Conservation (phyloP, 1,139 yeast genomes). For the Blastobotrys proliferans region DNA sequence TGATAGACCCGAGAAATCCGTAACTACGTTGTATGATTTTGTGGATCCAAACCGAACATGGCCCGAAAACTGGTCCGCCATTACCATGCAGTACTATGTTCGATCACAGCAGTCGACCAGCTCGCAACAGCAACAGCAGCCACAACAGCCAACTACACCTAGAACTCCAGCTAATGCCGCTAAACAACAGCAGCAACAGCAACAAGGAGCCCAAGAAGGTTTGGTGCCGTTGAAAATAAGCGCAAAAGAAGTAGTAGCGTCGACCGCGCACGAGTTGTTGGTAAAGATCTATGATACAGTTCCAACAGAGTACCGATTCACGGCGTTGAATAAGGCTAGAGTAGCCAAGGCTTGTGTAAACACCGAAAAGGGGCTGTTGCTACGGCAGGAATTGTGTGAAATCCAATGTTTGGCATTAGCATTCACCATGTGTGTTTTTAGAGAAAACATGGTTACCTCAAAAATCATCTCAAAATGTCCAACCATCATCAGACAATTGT, state of each 20-base stretch:
- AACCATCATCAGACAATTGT: conserved; percentile 63
- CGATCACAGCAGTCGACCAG: conserved; percentile 8
- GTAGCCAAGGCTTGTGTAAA: conserved; percentile 69
- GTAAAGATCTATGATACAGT: conserved; percentile 55
- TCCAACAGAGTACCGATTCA: conserved; percentile 62
- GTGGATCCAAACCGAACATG: conserved; percentile 25
- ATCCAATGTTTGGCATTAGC: conserved; percentile 68
- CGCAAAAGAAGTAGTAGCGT: conserved; percentile 27
- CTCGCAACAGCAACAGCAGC: not conserved
- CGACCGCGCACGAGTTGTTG: conserved; percentile 53
- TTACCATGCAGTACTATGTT: conserved; percentile 31
- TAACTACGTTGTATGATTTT: conserved; percentile 26
- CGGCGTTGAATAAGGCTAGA: conserved; percentile 58
- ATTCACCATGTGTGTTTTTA: conserved; percentile 49
- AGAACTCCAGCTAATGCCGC: conserved; percentile 1
- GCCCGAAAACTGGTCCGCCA: conserved; percentile 26
- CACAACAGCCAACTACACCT: not conserved
- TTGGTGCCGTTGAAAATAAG: conserved; percentile 25
- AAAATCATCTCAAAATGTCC: conserved; percentile 73
- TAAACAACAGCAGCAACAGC: not conserved
- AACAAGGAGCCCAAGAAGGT: conserved; percentile 22
- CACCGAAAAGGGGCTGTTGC: conserved; percentile 49
- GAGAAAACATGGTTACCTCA: conserved; percentile 50
- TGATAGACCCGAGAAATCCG: conserved; percentile 23
- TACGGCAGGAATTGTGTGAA: conserved; percentile 57